Evolutionary conservation across 179 eudicot genomes (phyloP), one percentile per base, ranked within the genome.

Genomic region (Silene coronaria): DNA sequence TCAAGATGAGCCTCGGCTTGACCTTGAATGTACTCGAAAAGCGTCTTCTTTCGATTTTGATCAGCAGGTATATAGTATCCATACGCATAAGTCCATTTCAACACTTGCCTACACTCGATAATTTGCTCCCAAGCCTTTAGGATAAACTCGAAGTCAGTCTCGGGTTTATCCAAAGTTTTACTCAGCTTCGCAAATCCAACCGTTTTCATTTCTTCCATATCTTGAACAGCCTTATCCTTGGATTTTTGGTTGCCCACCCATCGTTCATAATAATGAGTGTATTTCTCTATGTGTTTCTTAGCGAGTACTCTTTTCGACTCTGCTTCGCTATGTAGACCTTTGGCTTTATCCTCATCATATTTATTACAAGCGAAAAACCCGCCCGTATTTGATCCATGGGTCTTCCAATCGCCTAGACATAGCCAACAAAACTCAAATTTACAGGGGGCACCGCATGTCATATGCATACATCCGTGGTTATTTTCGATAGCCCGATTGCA

Each of bases 181-280:
- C 30, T 45, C 30, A 68, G 9, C 2, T 3, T 3, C n/a, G 7
- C n/a, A 1, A 68, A 21, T 0, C 1, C 28, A 3, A 8, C 13
- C 1, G 21, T 65, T 36, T 32, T 42, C 58, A 66, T n/a, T 55
- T 53, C 8, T n/a, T 65, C 46, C 32, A 78, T 10, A 26, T 67
- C 73, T 3, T 55, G 14, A 3, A 72, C 74, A 26, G 97, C 97
- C 73, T 84, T 88, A 74, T 77, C 80, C 80, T 89, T 89, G 14
- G 97, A 88, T 85, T 87, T 88, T 38, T 88, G 88, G 75, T 89
- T 89, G 32, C 86, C 79, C 17, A 80, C 89, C 92, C 92, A 91
- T 75, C 96, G 76, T 73, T 91, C 93, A 79, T 91, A 91, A 68
- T 89, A 89, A 79, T 91, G 96, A 61, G 90, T 87, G 46, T 91